Evolutionary conservation across 148 eudicot species (phyloP), one percentile per base, ranked within the genome.

Genomic region (Limonium bicolor): DNA sequence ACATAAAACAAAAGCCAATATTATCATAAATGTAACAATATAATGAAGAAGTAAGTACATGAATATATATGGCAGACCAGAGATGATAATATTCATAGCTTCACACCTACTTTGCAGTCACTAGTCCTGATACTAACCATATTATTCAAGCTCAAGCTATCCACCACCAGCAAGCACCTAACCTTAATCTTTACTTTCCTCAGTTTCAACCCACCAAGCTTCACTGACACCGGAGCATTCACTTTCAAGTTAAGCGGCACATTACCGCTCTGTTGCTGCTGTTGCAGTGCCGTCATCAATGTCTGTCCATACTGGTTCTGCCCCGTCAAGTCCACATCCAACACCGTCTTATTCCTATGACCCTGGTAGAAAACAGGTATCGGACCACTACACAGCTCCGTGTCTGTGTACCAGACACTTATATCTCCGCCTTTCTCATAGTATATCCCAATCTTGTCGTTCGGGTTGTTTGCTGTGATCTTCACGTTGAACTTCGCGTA

Each of bases 371-470:
- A 88, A 37, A 14, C 62, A 0, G 86, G 94, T 9, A 88, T 34
- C 0, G 68, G 28, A 4, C 96, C 96, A 37, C 57, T 58, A 46
- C 96, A 88, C 2, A 88, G 77, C 47, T 68, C 59, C 1, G 86
- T 79, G 53, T 65, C 49, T 1, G 67, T 55, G 62, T 88, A 83
- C 94, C 81, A 80, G 8, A 77, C 92, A 7, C 83, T 74, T 46
- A 83, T 52, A 23, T 61, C 67, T 42, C 94, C 84, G 31, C 92
- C 92, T 54, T 67, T 70, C 40, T 74, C 68, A 36, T 83, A 88
- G 64, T 72, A 80, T 9, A 88, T 88, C 11, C 92, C 97, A 7
- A 83, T 80, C 29, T 88, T 80, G 39, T 83, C 56, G 59, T 88
- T 88, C 0, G 86, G 84, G 64, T 88, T 88, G 1, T 53, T 35